Base-by-base conservation (phyloP, 2,329 filamentous ascomycete species). In the Neurospora sp. region DNA sequence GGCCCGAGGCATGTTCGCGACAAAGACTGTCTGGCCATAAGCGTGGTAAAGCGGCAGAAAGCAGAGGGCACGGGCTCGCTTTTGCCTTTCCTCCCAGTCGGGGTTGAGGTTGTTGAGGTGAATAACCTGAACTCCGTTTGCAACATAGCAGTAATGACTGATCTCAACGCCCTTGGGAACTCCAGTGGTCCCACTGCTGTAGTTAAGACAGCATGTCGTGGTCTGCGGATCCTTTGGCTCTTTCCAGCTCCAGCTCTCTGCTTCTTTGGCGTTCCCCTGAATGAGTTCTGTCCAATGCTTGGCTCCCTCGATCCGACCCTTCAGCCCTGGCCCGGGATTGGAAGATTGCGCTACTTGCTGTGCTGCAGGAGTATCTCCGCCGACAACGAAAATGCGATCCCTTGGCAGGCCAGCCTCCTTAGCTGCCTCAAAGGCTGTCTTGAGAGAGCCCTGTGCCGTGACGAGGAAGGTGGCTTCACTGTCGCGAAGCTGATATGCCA, bases 101-200 rank as follows among this genome's bases (percentile, higher is more conserved):
- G 83, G 81, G n/a, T 84, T 77, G 33, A 84, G 77, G 11, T 80
- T 74, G 2, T 77, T 74, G 28, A 87, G 78, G 73, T 83, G 80
- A n/a, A 85, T 82, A 17, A 88, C 86, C 71, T 91, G 88, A 15
- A 82, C 75, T 73, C 88, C 86, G 77, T 95, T 95, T 72, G 91
- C 85, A 62, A 93, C 86, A 75, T 92, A 92, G 74, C 92, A 91
- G 71, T 83, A 82, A 79, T 96, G 92, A n/a, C 89, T 88, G 73
- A 96, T 91, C 79, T 91, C 88, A 15, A 96, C 92, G 11, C 93
- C 93, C 78, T 96, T 96, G 10, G 92, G 92, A 4, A 93, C 84
- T 6, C 93, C 92, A 0, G 93, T 96, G 1, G 91, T 94, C 11
- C 92, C 88, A 38, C 87, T 90, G 73, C 88, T 91, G 80, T 95